Evolutionary conservation across 345 rosid genomes (phyloP).

Genomic region (Bruguiera parviflora): DNA sequence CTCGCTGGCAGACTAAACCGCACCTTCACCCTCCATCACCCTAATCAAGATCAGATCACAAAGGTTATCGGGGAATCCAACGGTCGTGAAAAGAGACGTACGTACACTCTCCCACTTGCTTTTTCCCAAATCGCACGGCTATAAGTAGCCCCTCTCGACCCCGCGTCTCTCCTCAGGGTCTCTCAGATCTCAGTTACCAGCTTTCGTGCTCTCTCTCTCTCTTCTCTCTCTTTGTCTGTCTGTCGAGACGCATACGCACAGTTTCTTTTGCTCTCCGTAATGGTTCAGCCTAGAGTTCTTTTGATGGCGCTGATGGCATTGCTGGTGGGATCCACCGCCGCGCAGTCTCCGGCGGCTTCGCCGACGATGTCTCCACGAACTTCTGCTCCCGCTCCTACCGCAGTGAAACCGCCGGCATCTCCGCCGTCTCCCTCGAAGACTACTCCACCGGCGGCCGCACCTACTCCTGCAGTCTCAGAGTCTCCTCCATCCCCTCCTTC

Average conservation of each 20-base stretch:
- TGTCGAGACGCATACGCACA: too few relatives aligned
- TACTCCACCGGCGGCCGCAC: neutral
- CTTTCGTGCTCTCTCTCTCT: accelerated
- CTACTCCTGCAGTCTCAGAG: neutral
- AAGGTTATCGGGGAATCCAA: too few relatives aligned
- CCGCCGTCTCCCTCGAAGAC: neutral
- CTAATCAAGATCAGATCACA: too few relatives aligned
- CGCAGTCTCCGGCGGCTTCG: slow-evolving; percentile 25
- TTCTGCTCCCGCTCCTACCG: slow-evolving; percentile 20
- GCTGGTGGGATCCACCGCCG: slow-evolving; percentile 15
- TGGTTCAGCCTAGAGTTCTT: neutral
- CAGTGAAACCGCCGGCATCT: slow-evolving; percentile 3
- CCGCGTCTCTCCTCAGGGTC: neutral
- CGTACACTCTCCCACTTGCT: too few relatives aligned
- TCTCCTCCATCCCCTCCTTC: slow-evolving; percentile 6
- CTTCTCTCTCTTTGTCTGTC: too few relatives aligned
- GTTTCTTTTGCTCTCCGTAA: neutral
- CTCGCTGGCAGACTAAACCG: too few relatives aligned
- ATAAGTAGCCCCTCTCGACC: too few relatives aligned
- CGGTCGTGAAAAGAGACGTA: too few relatives aligned
- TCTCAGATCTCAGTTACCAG: neutral
- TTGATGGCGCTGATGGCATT: neutral
- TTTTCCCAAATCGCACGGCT: too few relatives aligned
- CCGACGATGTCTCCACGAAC: neutral
- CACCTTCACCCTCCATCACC: too few relatives aligned